Base-by-base conservation (phyloP, 2,329 filamentous ascomycete genomes). In the Cephalotrichum gorgonifer region DNA sequence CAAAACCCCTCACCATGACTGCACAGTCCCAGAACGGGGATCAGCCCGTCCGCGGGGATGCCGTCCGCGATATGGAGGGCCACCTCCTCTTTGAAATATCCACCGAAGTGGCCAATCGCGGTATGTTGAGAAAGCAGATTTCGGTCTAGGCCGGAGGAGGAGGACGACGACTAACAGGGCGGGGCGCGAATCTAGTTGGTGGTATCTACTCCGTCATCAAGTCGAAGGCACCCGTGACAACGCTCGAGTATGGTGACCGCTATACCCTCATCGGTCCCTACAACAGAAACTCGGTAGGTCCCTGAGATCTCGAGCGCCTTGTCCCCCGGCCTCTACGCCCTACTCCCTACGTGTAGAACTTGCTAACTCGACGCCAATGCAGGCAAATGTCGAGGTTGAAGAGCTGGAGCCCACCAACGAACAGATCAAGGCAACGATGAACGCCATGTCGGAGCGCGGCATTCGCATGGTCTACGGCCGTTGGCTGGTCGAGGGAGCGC, bases 71-170 rank as follows among this genome's bases (percentile, higher is more conserved):
- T 70, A 87, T 97, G 61, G 89, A 86, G 72, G 93, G 95, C 68
- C 93, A 97, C 71, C 76, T 94, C 62, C 85, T 98, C 58, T 98
- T 98, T 64, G 93, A 98, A 72, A 76, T 97, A 60, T 89, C 93
- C 53, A 97, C 93, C 22, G 93, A 98, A 67, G 93, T 97, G 58
- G 93, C 93, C 54, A 95, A 97, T 75, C 82, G 93, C 78, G 88
- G 88, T 91, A 76, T 57, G 74, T 66, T 20, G 17, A 39, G 17
- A 20, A 9, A 20, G 12, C 7, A 14, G n/a, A 14, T 33, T 11
- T 39, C 17, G 3, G n/a, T 39, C 22, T 23, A 25, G 12, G 22
- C 22, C 14, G 44, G 15, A 17, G 33, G 50, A 50, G n/a, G 20
- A 22, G 8, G 8, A 39, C 17, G 35, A 20, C 17, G 35, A 22